Percentiles rank a stretch among this genome's conserved stretches.
These are phyloP conservation scores for Diaporthe aspalathi DNA, from an alignment of 2,329 filamentous ascomycete genomes.

Conservation along the genomic window DNA sequence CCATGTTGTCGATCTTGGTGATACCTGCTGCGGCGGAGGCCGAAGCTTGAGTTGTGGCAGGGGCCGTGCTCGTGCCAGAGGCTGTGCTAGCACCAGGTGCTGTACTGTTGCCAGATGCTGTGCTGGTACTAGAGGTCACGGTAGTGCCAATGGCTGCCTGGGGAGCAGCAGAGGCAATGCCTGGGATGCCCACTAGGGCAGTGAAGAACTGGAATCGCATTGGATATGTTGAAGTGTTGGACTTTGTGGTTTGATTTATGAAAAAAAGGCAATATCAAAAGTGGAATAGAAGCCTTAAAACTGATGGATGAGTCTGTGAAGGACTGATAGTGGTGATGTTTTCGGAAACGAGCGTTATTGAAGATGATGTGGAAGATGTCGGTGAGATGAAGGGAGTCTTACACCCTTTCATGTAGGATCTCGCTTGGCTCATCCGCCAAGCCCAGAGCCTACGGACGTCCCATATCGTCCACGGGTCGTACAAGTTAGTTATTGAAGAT, in stretches of 20 bases:
- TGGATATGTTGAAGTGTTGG: no score
- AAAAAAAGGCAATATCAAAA: background rate
- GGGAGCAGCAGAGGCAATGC: constrained; percentile 6
- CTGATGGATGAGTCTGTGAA: no score
- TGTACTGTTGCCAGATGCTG: background rate
- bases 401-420: background rate
- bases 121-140: background rate
- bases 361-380: no score
- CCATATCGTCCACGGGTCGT: background rate
- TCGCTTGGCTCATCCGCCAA: background rate
- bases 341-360: background rate
- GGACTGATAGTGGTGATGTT: background rate
- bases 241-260: background rate
- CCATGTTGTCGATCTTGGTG: constrained; percentile 7
- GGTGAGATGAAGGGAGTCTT: background rate
- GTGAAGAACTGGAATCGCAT: background rate
- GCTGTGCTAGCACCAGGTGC: background rate
- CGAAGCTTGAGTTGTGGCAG: background rate
- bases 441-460: background rate
- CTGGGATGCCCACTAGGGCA: background rate
- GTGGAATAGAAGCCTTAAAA: background rate
- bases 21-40: background rate
- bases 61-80: background rate
- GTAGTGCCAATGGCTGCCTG: background rate
- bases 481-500: background rate